phyloP scores from a whole-genome alignment of 345 rosid genomes.

The Dimocarpus longan region DNA sequence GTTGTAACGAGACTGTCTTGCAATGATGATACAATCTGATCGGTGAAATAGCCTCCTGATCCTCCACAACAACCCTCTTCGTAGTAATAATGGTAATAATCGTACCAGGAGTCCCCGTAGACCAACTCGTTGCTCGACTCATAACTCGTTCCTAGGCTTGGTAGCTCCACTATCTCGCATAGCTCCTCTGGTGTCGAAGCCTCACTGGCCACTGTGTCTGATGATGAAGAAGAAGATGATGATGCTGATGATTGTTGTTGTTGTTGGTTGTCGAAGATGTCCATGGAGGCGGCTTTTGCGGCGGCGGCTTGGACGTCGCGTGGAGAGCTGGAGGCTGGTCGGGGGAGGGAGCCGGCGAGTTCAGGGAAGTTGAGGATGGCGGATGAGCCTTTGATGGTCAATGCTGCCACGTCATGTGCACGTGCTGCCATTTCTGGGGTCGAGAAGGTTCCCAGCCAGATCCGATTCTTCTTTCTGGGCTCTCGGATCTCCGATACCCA shows the following conservation, averaged over 20 bases:
- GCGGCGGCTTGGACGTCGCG: slow-evolving; percentile 96
- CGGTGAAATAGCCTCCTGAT: slow-evolving; percentile 38
- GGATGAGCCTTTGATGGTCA: slow-evolving; percentile 77
- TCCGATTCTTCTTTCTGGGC: slow-evolving; percentile 89
- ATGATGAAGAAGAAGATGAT: slow-evolving; percentile 25
- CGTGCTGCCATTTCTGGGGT: slow-evolving; percentile 97
- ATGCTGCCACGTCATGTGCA: slow-evolving; percentile 96
- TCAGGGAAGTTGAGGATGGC: slow-evolving; percentile 90
- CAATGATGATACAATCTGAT: slow-evolving; percentile 36
- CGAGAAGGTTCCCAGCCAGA: slow-evolving; percentile 96
- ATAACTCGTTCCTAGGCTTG: slow-evolving; percentile 61
- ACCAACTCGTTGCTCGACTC: slow-evolving; percentile 60
- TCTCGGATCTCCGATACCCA: slow-evolving; percentile 99
- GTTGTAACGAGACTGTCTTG: slow-evolving; percentile 31
- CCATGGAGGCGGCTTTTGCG: slow-evolving; percentile 81
- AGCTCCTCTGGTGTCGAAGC: slow-evolving; percentile 67
- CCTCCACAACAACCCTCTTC: slow-evolving; percentile 34
- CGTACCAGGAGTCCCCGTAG: slow-evolving; percentile 59
- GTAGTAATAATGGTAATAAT: slow-evolving; percentile 27
- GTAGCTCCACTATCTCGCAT: slow-evolving; percentile 83
- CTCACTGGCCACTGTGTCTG: slow-evolving; percentile 28
- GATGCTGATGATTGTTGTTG: slow-evolving; percentile 19
- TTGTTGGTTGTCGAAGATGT: slow-evolving; percentile 12
- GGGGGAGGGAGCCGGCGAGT: slow-evolving; percentile 69
- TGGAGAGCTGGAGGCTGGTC: slow-evolving; percentile 73